Evolutionary conservation across 2,329 filamentous ascomycete species (phyloP).

Genomic region (Aureobasidium subglaciale): DNA sequence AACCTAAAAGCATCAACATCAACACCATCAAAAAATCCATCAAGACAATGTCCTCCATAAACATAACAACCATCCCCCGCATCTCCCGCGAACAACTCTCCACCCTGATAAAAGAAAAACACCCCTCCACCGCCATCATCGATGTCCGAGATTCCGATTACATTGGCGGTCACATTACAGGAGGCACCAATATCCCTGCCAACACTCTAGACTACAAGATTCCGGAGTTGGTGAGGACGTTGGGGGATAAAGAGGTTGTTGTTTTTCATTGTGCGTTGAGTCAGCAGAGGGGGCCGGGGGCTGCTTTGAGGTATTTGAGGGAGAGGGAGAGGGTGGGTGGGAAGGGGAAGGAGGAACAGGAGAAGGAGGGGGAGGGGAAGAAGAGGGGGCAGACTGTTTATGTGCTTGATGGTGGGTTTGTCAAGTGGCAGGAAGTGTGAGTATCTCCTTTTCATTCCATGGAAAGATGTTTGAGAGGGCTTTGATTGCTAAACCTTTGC

Average conservation of each 20-base stretch:
- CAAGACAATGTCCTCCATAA: slow-evolving; percentile 32
- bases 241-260: slow-evolving; percentile 71
- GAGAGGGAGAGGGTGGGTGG: slow-evolving; percentile 54
- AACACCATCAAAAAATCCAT: too few relatives aligned
- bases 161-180: slow-evolving; percentile 81
- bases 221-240: slow-evolving; percentile 72
- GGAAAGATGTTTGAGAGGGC: slow-evolving; percentile 7
- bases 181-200: slow-evolving; percentile 69
- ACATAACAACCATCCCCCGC: slow-evolving; percentile 56
- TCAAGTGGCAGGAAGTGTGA: slow-evolving; percentile 76
- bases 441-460: slow-evolving; percentile 17
- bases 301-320: slow-evolving; percentile 67
- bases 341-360: background rate
- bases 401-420: slow-evolving; percentile 78
- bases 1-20: too few relatives aligned
- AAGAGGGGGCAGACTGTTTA: slow-evolving; percentile 60
- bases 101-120: slow-evolving; percentile 43
- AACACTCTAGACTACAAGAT: slow-evolving; percentile 65
- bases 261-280: slow-evolving; percentile 89
- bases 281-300: slow-evolving; percentile 54
- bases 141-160: slow-evolving; percentile 90
- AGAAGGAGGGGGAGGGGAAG: slow-evolving; percentile 24
- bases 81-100: slow-evolving; percentile 65
- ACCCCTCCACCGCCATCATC: slow-evolving; percentile 58
- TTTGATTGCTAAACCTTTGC: background rate